These are phyloP conservation scores for Dioscorea dumetorum DNA, from an alignment of 106 monocot species.

Conservation along the genomic window DNA sequence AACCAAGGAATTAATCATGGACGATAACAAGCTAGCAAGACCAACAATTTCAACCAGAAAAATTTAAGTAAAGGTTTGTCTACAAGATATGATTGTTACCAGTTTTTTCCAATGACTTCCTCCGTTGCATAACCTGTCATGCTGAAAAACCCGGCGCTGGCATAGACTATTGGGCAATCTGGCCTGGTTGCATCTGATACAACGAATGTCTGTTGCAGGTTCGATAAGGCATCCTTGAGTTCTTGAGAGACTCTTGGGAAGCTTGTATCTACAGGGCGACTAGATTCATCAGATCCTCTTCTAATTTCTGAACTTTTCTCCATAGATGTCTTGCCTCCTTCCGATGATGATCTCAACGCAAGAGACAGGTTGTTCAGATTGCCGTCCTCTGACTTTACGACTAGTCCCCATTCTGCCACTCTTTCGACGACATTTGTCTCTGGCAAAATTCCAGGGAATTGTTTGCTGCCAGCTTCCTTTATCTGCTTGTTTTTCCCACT, in stretches of 20 bases:
- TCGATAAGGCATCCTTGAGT: conserved; percentile 76
- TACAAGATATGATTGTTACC: conserved; percentile 28
- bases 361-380: conserved; percentile 7
- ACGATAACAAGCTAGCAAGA: too few species aligned
- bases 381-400: conserved; percentile 16
- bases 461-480: neutral
- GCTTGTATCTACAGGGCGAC: conserved; percentile 4
- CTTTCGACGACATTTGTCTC: conserved; percentile 9
- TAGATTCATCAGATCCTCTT: conserved; percentile 30
- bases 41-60: neutral
- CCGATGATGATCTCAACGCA: conserved; percentile 6
- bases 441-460: neutral
- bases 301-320: conserved; percentile 12
- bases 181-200: conserved; percentile 86
- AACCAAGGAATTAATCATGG: conserved; percentile 1
- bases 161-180: conserved; percentile 93
- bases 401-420: conserved; percentile 22
- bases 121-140: conserved; percentile 85
- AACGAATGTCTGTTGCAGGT: conserved; percentile 86
- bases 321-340: conserved; percentile 11
- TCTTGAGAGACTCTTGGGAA: conserved; percentile 69
- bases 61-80: neutral
- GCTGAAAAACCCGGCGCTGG: conserved; percentile 76
- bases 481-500: conserved; percentile 34
- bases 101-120: conserved; percentile 85